These are phyloP conservation scores for Backusella sp. DNA, from an alignment of 192 early-diverging fungal species.

Conservation along the genomic window DNA sequence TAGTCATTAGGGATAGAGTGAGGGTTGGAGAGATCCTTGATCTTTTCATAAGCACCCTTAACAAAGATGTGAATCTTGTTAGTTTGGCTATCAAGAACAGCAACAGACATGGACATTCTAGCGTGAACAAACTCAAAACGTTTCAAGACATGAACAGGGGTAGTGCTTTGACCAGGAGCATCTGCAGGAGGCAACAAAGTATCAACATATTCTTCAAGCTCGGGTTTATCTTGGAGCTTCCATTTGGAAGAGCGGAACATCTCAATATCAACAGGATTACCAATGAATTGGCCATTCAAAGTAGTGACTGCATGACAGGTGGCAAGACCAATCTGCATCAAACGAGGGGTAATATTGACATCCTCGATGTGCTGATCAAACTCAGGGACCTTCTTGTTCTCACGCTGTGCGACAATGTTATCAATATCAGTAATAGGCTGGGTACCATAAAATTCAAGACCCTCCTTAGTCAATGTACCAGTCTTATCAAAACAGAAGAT, in stretches of 20 bases:
- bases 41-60: constrained; percentile 73
- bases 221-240: constrained; percentile 28
- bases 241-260: constrained; percentile 57
- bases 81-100: constrained; percentile 51
- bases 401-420: background rate
- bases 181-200: constrained; percentile 34
- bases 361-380: constrained; percentile 27
- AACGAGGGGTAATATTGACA: constrained; percentile 15
- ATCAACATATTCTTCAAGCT: constrained; percentile 36
- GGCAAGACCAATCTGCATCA: constrained; percentile 38
- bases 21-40: constrained; percentile 53
- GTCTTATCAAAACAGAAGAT: constrained; percentile 75
- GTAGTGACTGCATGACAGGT: constrained; percentile 53
- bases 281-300: constrained; percentile 48
- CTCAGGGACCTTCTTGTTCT: background rate
- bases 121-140: constrained; percentile 72
- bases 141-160: constrained; percentile 52
- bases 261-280: constrained; percentile 67
- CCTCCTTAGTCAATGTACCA: constrained; percentile 72
- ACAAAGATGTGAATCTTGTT: constrained; percentile 58
- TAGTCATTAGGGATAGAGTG: constrained; percentile 56
- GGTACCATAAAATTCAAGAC: constrained; percentile 58
- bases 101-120: constrained; percentile 68
- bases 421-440: constrained; percentile 14
- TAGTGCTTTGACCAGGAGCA: background rate